These are phyloP conservation scores for Cymbopogon citratus DNA, from an alignment of 176 grass and related monocot species.

Conservation along the genomic window DNA sequence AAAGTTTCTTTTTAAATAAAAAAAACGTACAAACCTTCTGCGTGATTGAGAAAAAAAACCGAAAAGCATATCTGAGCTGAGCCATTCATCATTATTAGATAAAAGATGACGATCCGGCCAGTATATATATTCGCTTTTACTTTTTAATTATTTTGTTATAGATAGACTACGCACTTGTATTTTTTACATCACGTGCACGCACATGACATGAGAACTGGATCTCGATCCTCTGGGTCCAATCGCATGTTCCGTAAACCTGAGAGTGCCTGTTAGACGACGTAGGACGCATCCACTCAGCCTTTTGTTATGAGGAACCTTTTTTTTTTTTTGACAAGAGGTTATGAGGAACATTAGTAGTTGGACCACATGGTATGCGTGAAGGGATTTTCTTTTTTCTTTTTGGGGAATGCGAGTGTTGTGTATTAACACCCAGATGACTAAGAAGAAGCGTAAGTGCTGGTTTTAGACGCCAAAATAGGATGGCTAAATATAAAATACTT, in stretches of 20 bases:
- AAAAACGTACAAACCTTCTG: no score
- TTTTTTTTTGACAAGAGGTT: no score
- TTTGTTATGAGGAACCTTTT: background rate
- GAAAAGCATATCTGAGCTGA: slow-evolving; percentile 5
- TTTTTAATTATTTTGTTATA: background rate
- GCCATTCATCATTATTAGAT: background rate
- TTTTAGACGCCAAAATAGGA: background rate
- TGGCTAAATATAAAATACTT: background rate
- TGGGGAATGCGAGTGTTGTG: no score
- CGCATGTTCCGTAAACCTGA: background rate
- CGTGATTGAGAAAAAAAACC: no score
- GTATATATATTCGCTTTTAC: background rate
- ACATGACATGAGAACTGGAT: slow-evolving; percentile 11
- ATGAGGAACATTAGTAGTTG: background rate
- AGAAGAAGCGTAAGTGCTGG: background rate
- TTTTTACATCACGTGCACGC: background rate
- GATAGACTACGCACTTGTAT: background rate
- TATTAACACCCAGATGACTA: no score
- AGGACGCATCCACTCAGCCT: no score
- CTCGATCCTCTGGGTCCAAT: slow-evolving; percentile 17
- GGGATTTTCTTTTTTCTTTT: background rate
- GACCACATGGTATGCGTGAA: background rate
- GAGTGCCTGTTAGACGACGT: background rate
- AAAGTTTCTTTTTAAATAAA: no score
- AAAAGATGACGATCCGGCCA: background rate